These are phyloP conservation scores for Phaeodactylum tricornutum DNA, from an alignment of 108 stramenopile genomes.

Conservation along the genomic window DNA sequence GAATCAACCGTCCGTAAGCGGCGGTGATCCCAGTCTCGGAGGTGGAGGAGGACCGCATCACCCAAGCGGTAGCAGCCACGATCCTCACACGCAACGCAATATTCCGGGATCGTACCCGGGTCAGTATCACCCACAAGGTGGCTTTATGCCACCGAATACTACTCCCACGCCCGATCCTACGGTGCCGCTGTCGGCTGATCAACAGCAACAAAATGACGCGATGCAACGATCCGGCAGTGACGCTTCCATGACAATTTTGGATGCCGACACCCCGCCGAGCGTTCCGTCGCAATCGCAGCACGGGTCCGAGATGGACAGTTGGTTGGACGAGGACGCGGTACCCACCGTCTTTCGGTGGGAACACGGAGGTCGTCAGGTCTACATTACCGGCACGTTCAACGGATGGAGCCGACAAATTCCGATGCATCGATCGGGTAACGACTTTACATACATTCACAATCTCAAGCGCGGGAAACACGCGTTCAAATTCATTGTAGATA, in stretches of 20 bases:
- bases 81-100: not conserved
- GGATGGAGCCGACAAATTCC: constrained; percentile 97
- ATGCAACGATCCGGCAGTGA: constrained; percentile 17
- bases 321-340: constrained; percentile 80
- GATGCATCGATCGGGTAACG: constrained; percentile 99
- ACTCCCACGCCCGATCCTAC: not conserved
- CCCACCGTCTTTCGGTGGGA: constrained; percentile 99
- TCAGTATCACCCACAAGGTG: not conserved
- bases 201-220: constrained; percentile 10
- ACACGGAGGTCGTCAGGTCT: constrained; percentile 95
- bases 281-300: not conserved
- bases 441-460: constrained; percentile 99
- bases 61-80: constrained; percentile 3
- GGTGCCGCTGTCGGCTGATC: not conserved
- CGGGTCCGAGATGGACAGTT: constrained; percentile 4
- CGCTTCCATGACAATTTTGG: constrained; percentile 30
- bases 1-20: constrained; percentile 32
- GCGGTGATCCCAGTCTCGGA: constrained; percentile 12
- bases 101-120: not conserved
- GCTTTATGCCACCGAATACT: too few species aligned
- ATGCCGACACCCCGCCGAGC: constrained; percentile 8
- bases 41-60: constrained; percentile 3
- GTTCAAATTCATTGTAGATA: constrained; percentile 99
- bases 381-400: constrained; percentile 99
- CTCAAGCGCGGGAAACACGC: constrained; percentile 93